These are phyloP conservation scores for Pochonia chlamydosporia DNA, from an alignment of 2,329 filamentous ascomycete genomes.

Conservation along the genomic window DNA sequence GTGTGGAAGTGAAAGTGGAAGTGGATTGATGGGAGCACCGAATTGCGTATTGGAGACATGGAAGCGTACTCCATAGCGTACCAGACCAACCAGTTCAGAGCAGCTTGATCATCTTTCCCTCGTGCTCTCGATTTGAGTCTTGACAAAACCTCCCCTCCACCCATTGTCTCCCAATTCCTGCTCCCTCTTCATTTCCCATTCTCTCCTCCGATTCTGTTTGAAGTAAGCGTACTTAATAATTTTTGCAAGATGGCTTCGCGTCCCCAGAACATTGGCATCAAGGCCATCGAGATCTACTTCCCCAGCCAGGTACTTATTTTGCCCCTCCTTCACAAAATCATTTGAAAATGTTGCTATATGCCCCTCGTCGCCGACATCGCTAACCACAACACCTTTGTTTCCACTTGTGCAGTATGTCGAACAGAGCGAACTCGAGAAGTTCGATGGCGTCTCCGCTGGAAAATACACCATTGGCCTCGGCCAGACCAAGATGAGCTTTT, in stretches of 20 bases:
- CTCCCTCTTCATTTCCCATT: not conserved
- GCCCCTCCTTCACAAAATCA: no score
- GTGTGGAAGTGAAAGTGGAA: no score
- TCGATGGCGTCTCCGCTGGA: constrained; percentile 73
- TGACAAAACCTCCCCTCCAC: constrained; percentile 8
- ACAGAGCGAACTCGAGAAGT: constrained; percentile 76
- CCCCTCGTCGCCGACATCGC: constrained; percentile 15
- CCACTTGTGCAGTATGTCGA: constrained; percentile 65
- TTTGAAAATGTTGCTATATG: no score
- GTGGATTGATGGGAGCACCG: no score
- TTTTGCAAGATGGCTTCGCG: constrained; percentile 60
- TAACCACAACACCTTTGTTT: constrained; percentile 14
- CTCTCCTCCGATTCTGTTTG: not conserved
- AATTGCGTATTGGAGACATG: not conserved
- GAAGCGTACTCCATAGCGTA: no score
- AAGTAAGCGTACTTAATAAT: not conserved
- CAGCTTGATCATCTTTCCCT: not conserved
- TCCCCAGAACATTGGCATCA: constrained; percentile 85
- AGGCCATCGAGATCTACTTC: constrained; percentile 88
- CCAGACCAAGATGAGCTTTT: constrained; percentile 90
- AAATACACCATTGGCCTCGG: constrained; percentile 91
- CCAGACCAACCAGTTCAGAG: no score
- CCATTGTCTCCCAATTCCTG: constrained; percentile 2
- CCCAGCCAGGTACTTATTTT: constrained; percentile 64
- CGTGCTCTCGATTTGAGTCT: constrained; percentile 2